Base-by-base conservation (phyloP, 441 rosid genomes). In the Gossypium schwendimanii region DNA sequence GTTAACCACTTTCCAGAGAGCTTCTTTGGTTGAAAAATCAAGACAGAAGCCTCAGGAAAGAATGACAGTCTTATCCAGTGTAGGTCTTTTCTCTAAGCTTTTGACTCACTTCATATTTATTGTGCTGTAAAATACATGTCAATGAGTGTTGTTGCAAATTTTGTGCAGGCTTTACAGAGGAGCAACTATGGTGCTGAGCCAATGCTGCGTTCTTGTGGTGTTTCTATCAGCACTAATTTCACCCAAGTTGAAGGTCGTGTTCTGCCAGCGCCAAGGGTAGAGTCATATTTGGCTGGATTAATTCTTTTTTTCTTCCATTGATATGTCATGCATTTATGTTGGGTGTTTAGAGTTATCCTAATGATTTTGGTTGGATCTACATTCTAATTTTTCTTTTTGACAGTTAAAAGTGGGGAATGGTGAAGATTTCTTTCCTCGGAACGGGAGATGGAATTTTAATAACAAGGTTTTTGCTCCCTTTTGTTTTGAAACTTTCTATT, bases 21-120 rank as follows among this genome's bases (percentile, higher is more conserved):
- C 88, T 75, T 53, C 87, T 3, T 74, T 88, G 18, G 89, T 84
- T 4, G 91, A 88, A 69, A 84, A 84, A 73, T 88, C 91, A 11
- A 82, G 93, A 76, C 90, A 87, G 79, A 88, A 84, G 78, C 93
- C 93, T 74, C 76, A 65, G 20, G 93, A 88, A 49, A 77, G 89
- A 77, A 88, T 81, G 87, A 33, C 23, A 7, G 77, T 54, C 26
- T 80, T 87, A 71, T 75, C 82, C 47, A 79, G 77, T 54, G 89
- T 89, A 79, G 5, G 80, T 55, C 23, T 49, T 45, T 23, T 59
- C 21, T 65, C 20, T 47, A 11, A 45, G 24, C 54, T 63, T 7
- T 70, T 63, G 17, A 21, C 39, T 15, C 45, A 11, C 8, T 18
- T 33, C 41, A 23, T 28, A 49, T 63, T 41, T 4, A 3, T 63